Conservation (phyloP, 208 protist genomes). For the Balamuthia mandrillaris region DNA sequence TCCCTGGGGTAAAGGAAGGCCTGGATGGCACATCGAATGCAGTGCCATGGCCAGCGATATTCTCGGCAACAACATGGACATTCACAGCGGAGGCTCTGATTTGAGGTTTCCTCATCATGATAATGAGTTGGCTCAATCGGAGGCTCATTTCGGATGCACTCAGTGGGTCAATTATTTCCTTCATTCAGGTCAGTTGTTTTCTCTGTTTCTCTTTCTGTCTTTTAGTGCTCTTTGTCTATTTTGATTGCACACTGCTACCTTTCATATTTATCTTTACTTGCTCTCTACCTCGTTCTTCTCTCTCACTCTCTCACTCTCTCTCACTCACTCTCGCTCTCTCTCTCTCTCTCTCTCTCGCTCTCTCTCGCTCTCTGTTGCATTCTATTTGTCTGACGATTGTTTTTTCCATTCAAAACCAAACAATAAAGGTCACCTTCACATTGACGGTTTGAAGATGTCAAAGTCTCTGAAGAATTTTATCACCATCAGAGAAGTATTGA, state of each 20-base stretch:
- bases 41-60: slow-evolving; percentile 91
- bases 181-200: slow-evolving; percentile 74
- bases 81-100: slow-evolving; percentile 95
- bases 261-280: too few species aligned
- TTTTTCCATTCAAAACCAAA: too few species aligned
- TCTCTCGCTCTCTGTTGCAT: too few species aligned
- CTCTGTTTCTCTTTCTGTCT: too few species aligned
- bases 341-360: too few species aligned
- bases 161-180: slow-evolving; percentile 98
- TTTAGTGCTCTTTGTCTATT: too few species aligned
- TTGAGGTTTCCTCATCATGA: slow-evolving; percentile 99
- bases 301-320: too few species aligned
- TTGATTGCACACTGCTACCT: too few species aligned
- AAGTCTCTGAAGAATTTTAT: slow-evolving; percentile 99
- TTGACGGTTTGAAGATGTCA: slow-evolving; percentile 97
- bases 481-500: slow-evolving; percentile 86
- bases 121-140: slow-evolving; percentile 97
- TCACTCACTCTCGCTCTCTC: too few species aligned
- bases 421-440: slow-evolving; percentile 94
- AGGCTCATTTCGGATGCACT: slow-evolving; percentile 75
- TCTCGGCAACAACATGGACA: slow-evolving; percentile 89
- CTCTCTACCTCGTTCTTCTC: too few species aligned
- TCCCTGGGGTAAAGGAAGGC: slow-evolving; percentile 86
- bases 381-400: too few species aligned
- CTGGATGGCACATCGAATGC: slow-evolving; percentile 99